Conservation (phyloP, 2,329 filamentous ascomycete genomes). For the Graphilbum ipis-grandicollis region DNA sequence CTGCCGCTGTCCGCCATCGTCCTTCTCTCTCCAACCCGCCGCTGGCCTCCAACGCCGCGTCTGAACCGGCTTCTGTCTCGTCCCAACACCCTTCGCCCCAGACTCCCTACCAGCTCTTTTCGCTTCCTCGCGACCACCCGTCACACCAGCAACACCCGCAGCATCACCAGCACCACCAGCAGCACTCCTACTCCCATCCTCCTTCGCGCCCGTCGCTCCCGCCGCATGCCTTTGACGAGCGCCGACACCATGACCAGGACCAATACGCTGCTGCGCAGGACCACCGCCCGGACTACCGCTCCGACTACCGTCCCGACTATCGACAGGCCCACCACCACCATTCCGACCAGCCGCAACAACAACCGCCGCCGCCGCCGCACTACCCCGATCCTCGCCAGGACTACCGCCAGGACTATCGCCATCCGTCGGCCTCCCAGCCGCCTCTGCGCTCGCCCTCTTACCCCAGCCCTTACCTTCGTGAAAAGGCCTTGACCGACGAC, state of each 20-base stretch:
- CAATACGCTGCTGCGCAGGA: conserved; percentile 37
- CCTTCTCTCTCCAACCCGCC: conserved; percentile 23
- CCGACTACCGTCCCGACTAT: not conserved
- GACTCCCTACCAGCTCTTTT: conserved; percentile 20
- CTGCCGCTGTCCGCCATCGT: conserved; percentile 26
- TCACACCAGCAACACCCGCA: not conserved
- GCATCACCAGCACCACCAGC: too few relatives aligned
- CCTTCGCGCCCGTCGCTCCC: not conserved
- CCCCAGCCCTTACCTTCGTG: not conserved
- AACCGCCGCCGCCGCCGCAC: too few relatives aligned
- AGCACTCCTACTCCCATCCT: not conserved
- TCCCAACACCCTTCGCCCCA: conserved; percentile 17
- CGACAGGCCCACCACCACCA: conserved; percentile 3
- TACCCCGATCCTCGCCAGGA: not conserved
- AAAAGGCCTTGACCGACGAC: conserved; percentile 1
- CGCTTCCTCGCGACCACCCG: conserved; percentile 9
- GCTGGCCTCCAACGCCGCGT: conserved; percentile 8
- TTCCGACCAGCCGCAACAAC: not conserved
- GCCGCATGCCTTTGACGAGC: conserved; percentile 20
- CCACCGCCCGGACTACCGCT: conserved; percentile 20
- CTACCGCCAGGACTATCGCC: conserved; percentile 2
- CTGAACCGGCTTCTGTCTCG: conserved; percentile 13
- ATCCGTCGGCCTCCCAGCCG: not conserved
- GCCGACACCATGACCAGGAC: conserved; percentile 39
- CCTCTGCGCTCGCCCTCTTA: not conserved